These are phyloP conservation scores for Raphanus hybrid DNA, from an alignment of 441 rosid species.

Conservation along the genomic window DNA sequence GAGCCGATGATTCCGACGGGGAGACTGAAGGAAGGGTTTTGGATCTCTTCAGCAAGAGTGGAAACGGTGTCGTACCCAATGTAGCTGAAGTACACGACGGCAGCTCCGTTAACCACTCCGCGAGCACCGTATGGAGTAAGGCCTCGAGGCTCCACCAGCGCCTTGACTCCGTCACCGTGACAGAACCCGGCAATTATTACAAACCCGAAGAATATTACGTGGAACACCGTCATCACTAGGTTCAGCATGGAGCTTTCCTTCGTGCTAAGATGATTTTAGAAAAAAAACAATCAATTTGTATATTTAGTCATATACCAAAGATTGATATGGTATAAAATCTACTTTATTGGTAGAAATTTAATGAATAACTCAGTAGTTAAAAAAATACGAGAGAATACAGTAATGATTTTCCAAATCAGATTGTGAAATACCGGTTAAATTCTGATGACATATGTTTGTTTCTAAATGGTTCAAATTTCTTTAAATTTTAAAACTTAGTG, in stretches of 20 bases:
- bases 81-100: conserved; percentile 84
- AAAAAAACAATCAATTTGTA: conserved; percentile 16
- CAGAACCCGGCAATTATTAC: conserved; percentile 70
- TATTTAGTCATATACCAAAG: background rate
- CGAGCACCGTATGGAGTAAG: conserved; percentile 76
- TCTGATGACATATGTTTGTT: background rate
- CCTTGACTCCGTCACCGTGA: conserved; percentile 58
- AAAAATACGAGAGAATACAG: background rate
- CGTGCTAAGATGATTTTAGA: conserved; percentile 60
- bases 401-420: too few relatives aligned
- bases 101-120: conserved; percentile 85
- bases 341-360: background rate
- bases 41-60: conserved; percentile 94
- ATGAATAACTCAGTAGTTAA: background rate
- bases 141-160: conserved; percentile 79
- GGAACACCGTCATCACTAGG: conserved; percentile 82
- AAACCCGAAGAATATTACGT: conserved; percentile 80
- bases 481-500: background rate
- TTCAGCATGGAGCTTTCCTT: conserved; percentile 89
- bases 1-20: conserved; percentile 86
- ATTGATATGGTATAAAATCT: background rate
- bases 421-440: background rate
- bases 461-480: background rate
- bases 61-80: conserved; percentile 94
- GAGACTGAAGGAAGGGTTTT: conserved; percentile 77